These are phyloP conservation scores for Triadica sebifera DNA, from an alignment of 345 rosid genomes.

Conservation along the genomic window DNA sequence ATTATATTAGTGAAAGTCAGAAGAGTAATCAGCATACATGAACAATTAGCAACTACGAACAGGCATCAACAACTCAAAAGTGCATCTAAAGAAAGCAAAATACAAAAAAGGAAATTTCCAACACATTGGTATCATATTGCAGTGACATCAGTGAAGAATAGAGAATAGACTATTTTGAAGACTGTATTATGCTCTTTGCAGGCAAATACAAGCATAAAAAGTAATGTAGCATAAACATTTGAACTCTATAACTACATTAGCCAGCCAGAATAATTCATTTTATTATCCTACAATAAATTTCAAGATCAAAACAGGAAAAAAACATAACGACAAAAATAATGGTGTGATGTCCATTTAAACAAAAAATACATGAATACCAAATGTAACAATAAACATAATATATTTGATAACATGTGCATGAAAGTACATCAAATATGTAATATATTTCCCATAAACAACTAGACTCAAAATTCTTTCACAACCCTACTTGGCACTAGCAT, in stretches of 20 bases:
- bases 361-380: background rate
- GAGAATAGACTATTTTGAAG: background rate
- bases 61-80: background rate
- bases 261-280: background rate
- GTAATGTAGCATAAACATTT: background rate
- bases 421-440: background rate
- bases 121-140: background rate
- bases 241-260: background rate
- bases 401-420: background rate
- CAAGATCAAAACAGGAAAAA: background rate
- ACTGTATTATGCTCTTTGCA: background rate
- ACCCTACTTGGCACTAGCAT: background rate
- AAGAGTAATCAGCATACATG: background rate
- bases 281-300: background rate
- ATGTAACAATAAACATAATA: background rate
- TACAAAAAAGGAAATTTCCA: background rate
- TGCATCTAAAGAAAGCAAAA: background rate
- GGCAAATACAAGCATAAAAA: background rate
- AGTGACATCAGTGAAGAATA: background rate
- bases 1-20: background rate
- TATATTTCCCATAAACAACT: background rate
- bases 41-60: background rate
- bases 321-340: background rate
- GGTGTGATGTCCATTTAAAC: background rate
- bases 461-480: background rate